These are phyloP conservation scores for Groenewaldozyma auringiensis DNA, from an alignment of 1,139 yeast genomes.

Conservation along the genomic window DNA sequence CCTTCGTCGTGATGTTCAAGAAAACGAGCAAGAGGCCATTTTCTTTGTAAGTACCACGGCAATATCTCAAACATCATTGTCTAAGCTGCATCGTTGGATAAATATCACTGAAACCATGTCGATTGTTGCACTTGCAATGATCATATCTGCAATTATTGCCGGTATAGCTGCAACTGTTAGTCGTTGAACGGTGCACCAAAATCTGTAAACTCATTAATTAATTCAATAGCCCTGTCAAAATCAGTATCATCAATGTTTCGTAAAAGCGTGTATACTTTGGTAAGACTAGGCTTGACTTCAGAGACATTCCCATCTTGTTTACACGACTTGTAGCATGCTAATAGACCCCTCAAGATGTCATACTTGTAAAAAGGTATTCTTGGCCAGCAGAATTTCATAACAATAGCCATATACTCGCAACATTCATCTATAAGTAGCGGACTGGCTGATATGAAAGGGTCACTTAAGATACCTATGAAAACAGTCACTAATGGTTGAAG, in stretches of 20 bases:
- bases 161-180: not conserved
- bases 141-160: not conserved
- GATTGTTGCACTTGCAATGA: not conserved
- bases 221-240: slow-evolving; percentile 6
- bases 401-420: slow-evolving; percentile 18
- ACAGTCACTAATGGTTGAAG: slow-evolving; percentile 21
- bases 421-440: slow-evolving; percentile 20
- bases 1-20: slow-evolving; percentile 1
- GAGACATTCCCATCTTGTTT: slow-evolving; percentile 7
- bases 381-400: slow-evolving; percentile 29
- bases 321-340: slow-evolving; percentile 19
- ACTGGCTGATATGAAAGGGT: slow-evolving; percentile 27
- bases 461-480: slow-evolving; percentile 23
- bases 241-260: not conserved
- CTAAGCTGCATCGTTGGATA: not conserved
- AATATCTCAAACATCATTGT: not conserved
- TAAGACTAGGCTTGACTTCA: not conserved
- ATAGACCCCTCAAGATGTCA: slow-evolving; percentile 32
- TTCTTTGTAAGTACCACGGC: not conserved
- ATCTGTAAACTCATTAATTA: slow-evolving; percentile 5
- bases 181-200: not conserved
- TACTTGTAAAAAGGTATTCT: slow-evolving; percentile 28
- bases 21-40: slow-evolving; percentile 1
- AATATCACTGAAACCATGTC: not conserved
- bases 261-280: not conserved